Base-by-base conservation (phyloP, 345 rosid genomes). In the Crucihimalaya himalaica region DNA sequence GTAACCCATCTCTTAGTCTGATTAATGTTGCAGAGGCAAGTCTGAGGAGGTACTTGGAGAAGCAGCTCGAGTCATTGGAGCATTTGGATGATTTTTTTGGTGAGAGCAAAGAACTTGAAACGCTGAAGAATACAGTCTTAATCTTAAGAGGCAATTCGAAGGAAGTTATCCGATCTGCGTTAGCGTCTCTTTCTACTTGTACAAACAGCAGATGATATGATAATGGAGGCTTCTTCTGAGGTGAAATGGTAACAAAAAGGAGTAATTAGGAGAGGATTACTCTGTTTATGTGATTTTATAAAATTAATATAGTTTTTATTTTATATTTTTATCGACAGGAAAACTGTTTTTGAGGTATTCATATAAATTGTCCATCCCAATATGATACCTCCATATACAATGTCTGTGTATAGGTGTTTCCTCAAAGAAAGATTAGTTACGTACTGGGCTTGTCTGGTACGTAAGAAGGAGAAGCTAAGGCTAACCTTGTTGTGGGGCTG, bases 21-120 rank as follows among this genome's bases (percentile, higher is more conserved):
- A 54, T 92, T 34, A 92, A 87, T 57, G 55, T 88, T 25, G 83
- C 93, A 0, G 94, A 87, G 79, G 88, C 86, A 51, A 85, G 92
- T 73, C 86, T 95, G 37, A 14, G 76, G 37, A 86, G 87, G 68
- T 92, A 71, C 70, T 72, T 95, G 80, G 90, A 82, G 75, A 82
- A 79, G 68, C 88, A 86, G 79, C 85, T 85, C 18, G 79, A 83
- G 40, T 59, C 75, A 14, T 16, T 81, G 7, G 79, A 84, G 45
- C 75, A 37, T 3, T 40, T 20, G 42, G 84, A 79, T 4, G 82
- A 79, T 60, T 27, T 72, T 13, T 48, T 61, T 29, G 57, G 34
- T 0, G 83, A 84, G 8, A 84, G 70, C 54, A 53, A n/a, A 3
- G 62, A 76, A 59, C 56, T 55, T 42, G 74, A 69, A 73, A 61